These are phyloP conservation scores for Syzygium jambos DNA, from an alignment of 345 rosid species.

Conservation along the genomic window DNA sequence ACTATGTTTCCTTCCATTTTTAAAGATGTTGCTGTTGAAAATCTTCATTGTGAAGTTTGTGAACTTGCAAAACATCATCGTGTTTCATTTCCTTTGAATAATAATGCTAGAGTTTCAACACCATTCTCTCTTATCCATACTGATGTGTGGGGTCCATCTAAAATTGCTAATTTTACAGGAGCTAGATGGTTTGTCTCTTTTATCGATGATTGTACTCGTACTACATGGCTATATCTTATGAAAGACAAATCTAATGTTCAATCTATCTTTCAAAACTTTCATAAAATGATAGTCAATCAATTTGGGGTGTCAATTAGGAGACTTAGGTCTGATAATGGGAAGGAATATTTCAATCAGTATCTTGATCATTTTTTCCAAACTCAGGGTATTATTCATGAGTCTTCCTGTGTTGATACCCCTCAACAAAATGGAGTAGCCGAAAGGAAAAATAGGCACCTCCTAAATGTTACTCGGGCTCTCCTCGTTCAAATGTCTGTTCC, in stretches of 20 bases:
- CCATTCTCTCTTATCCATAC: background rate
- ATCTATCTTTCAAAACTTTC: background rate
- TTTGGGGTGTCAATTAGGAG: background rate
- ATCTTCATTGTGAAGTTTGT: background rate
- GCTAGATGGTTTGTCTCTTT: background rate
- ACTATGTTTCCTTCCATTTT: background rate
- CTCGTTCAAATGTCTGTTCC: background rate
- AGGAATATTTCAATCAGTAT: background rate
- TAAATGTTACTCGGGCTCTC: background rate
- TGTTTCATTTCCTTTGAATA: background rate
- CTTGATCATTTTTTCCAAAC: background rate
- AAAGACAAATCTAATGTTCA: background rate
- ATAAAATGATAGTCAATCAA: background rate
- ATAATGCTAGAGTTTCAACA: background rate
- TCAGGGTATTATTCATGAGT: background rate
- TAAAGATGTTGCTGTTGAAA: background rate
- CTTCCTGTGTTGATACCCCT: background rate
- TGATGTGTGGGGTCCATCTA: background rate
- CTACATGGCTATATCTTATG: background rate
- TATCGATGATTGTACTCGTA: background rate
- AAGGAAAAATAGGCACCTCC: background rate
- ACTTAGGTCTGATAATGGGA: background rate
- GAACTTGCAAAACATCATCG: background rate
- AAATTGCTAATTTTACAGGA: background rate
- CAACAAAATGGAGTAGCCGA: background rate